A percentile compares a stretch with the other conserved stretches of the same genome.
Conservation (phyloP, 768 basidiomycete species). For the Boletus patriciae region DNA sequence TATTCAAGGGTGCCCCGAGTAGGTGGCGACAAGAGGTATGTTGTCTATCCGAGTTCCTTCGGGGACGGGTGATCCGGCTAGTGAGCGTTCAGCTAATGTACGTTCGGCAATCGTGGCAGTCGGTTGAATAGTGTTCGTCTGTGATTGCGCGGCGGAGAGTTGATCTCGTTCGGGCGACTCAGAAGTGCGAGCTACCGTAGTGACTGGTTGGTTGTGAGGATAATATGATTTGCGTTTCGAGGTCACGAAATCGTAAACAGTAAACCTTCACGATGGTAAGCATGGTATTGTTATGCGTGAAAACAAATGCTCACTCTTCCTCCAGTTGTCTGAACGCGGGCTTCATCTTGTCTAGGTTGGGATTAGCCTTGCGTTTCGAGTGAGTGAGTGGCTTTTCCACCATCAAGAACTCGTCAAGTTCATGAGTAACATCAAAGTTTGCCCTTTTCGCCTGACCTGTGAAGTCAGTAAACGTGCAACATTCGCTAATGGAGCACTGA, state of each 20-base stretch:
- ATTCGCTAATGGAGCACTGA: constrained; percentile 44
- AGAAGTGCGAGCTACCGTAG: constrained; percentile 30
- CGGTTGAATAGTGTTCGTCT: constrained; percentile 43
- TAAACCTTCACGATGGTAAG: constrained; percentile 59
- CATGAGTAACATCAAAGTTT: constrained; percentile 98
- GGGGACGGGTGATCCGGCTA: constrained; percentile 40
- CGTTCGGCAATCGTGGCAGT: constrained; percentile 44
- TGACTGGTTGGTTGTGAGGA: constrained; percentile 72
- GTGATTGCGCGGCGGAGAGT: constrained; percentile 31
- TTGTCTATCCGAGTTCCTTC: constrained; percentile 38
- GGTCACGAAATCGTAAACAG: constrained; percentile 79
- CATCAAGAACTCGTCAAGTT: constrained; percentile 95
- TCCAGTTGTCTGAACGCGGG: constrained; percentile 91
- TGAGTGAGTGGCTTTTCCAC: constrained; percentile 98
- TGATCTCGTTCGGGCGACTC: constrained; percentile 33
- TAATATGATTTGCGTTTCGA: constrained; percentile 83
- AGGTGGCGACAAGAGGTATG: constrained; percentile 40
- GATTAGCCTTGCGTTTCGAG: constrained; percentile 84
- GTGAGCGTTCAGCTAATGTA: constrained; percentile 43
- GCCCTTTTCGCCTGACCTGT: constrained; percentile 78
- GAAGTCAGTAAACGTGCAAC: background rate
- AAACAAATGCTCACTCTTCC: constrained; percentile 65
- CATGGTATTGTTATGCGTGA: background rate
- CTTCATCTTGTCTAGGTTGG: constrained; percentile 84
- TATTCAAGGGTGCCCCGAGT: constrained; percentile 16